Evolutionary conservation across 2,329 filamentous ascomycete genomes (phyloP).

Genomic region (Beauveria caledonica): DNA sequence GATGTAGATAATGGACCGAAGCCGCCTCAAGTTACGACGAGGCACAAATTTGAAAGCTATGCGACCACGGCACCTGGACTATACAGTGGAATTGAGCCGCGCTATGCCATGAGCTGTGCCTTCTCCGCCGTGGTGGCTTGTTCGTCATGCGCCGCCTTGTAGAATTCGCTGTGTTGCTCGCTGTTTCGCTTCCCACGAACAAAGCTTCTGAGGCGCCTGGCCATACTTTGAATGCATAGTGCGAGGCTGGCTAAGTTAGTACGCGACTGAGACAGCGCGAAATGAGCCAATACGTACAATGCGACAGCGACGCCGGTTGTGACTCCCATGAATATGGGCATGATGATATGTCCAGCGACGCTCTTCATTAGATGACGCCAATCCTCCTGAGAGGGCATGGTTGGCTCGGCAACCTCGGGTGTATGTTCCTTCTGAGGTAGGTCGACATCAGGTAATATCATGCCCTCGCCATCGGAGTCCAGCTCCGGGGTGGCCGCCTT

Average conservation of each 20-base stretch:
- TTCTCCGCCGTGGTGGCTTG: slow-evolving; percentile 39
- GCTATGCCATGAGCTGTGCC: slow-evolving; percentile 36
- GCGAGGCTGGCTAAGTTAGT: slow-evolving; percentile 41
- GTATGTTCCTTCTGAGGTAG: background rate
- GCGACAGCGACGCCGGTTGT: slow-evolving; percentile 60
- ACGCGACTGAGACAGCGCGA: background rate
- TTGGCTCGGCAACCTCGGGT: background rate
- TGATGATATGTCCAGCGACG: slow-evolving; percentile 53
- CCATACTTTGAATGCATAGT: slow-evolving; percentile 55
- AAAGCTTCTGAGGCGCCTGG: slow-evolving; percentile 50
- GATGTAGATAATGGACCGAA: no score
- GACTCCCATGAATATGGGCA: slow-evolving; percentile 62
- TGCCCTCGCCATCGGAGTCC: background rate
- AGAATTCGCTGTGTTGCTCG: slow-evolving; percentile 19
- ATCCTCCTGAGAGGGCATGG: background rate
- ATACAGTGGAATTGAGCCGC: background rate
- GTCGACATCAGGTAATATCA: background rate
- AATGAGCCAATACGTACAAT: slow-evolving; percentile 36
- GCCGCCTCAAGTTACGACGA: background rate
- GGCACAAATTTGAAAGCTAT: background rate
- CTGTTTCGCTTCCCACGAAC: slow-evolving; percentile 25
- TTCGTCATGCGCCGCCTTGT: slow-evolving; percentile 31
- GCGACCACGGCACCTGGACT: background rate
- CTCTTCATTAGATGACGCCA: slow-evolving; percentile 37
- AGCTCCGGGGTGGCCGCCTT: background rate